phyloP scores from a whole-genome alignment of 441 rosid species.

The Mallotus repandus region DNA sequence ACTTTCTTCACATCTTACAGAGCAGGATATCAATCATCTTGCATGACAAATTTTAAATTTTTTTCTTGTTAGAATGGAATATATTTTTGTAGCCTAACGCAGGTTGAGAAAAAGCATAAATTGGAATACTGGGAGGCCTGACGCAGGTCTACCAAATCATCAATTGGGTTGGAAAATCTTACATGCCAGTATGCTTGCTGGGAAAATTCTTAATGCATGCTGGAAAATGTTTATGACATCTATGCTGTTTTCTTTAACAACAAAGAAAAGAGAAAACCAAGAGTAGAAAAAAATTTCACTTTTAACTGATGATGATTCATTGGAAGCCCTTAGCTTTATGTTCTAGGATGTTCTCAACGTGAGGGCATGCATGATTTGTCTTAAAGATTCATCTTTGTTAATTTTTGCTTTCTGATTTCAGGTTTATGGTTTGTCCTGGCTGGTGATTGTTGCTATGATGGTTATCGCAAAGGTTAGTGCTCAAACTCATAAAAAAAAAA shows the following conservation, averaged over 20 bases:
- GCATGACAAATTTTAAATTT: not conserved
- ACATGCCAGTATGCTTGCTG: not conserved
- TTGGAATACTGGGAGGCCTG: too few relatives aligned
- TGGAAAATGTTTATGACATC: not conserved
- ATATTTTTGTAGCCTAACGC: conserved; percentile 3
- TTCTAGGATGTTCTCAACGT: not conserved
- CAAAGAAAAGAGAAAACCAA: not conserved
- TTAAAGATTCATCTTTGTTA: not conserved
- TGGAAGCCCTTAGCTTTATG: conserved; percentile 8
- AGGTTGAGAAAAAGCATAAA: too few relatives aligned
- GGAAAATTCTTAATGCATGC: not conserved
- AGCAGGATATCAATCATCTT: too few relatives aligned
- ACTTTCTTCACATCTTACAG: too few relatives aligned
- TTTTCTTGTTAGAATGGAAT: not conserved
- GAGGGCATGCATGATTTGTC: not conserved
- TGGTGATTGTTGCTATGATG: conserved; percentile 80
- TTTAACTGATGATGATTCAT: not conserved
- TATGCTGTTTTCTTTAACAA: not conserved
- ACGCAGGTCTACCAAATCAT: not conserved
- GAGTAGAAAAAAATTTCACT: not conserved
- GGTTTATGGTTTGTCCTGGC: conserved; percentile 94
- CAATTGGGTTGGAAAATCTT: not conserved
- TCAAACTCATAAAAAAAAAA: not conserved
- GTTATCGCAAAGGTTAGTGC: conserved; percentile 68
- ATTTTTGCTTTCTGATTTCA: conserved; percentile 31